A percentile compares a stretch with the other conserved stretches of the same genome.
Conservation (phyloP, 2,329 filamentous ascomycete genomes). For the Elsinoe batatas region DNA sequence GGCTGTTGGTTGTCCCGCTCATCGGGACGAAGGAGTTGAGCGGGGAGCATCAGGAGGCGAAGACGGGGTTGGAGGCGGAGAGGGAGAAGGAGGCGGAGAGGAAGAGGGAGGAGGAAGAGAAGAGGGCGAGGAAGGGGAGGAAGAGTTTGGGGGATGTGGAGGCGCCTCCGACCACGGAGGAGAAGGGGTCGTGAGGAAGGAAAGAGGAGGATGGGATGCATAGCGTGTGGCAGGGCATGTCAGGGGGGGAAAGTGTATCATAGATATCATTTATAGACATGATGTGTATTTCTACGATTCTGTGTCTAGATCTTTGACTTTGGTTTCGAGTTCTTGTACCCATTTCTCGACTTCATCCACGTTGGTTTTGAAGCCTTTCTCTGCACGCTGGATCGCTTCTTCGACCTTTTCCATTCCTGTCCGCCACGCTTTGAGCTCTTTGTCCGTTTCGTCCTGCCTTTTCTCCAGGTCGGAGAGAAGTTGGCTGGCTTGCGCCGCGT, state of each 20-base stretch:
- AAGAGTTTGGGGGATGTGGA: conserved; percentile 4
- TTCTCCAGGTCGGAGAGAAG: conserved; percentile 68
- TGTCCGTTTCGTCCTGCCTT: conserved; percentile 69
- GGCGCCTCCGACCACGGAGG: not conserved
- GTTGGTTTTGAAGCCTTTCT: conserved; percentile 64
- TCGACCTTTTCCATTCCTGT: conserved; percentile 73
- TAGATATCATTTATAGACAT: not conserved
- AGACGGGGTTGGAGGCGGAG: conserved; percentile 38
- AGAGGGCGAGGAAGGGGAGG: conserved; percentile 11
- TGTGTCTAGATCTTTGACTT: conserved; percentile 44
- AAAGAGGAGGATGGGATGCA: not conserved
- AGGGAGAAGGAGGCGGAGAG: conserved; percentile 29
- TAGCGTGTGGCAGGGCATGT: not conserved
- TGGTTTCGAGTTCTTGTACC: conserved; percentile 77
- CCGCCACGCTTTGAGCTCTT: conserved; percentile 78
- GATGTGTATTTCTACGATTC: not conserved
- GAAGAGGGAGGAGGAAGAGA: conserved; percentile 21
- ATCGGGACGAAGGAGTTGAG: conserved; percentile 35
- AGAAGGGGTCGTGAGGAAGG: conserved; percentile 4
- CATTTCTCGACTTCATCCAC: conserved; percentile 77
- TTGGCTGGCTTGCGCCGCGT: conserved; percentile 71
- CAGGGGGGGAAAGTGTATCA: not conserved
- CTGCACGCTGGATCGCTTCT: conserved; percentile 58
- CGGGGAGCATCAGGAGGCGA: conserved; percentile 38
- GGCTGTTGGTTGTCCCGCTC: conserved; percentile 31